These are phyloP conservation scores for Umbilicaria muhlenbergii DNA, from an alignment of 495 filamentous ascomycete species.

Conservation along the genomic window DNA sequence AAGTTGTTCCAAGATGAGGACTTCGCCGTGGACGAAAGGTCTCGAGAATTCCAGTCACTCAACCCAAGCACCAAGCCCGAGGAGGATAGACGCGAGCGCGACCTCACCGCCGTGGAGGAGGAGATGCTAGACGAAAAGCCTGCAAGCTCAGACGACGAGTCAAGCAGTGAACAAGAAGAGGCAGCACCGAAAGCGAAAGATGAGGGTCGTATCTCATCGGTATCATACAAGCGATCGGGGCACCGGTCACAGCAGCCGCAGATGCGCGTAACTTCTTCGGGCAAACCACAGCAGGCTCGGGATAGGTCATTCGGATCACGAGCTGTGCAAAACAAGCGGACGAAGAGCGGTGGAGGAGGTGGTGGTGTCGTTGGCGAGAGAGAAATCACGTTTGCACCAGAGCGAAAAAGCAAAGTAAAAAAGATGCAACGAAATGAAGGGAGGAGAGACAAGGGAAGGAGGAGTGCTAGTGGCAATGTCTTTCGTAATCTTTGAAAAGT, in stretches of 20 bases:
- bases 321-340: conserved; percentile 30
- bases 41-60: conserved; percentile 66
- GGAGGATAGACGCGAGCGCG: conserved; percentile 27
- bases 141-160: conserved; percentile 26
- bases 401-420: conserved; percentile 33
- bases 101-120: conserved; percentile 53
- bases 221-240: conserved; percentile 39
- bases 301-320: conserved; percentile 60
- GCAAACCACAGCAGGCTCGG: conserved; percentile 22
- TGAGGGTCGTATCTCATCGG: conserved; percentile 47
- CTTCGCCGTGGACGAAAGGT: conserved; percentile 84
- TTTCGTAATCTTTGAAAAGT: conserved; percentile 32
- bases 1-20: conserved; percentile 84
- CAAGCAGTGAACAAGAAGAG: conserved; percentile 23
- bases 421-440: conserved; percentile 15
- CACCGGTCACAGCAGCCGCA: conserved; percentile 39
- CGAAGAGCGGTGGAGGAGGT: conserved; percentile 28
- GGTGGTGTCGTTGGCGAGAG: conserved; percentile 63
- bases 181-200: conserved; percentile 24
- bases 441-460: conserved; percentile 26
- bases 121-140: conserved; percentile 37
- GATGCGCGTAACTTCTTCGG: conserved; percentile 42
- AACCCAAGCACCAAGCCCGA: conserved; percentile 59
- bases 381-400: conserved; percentile 70
- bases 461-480: conserved; percentile 36